phyloP scores from a whole-genome alignment of 495 filamentous ascomycete species.

The Penicillium subrubescens region DNA sequence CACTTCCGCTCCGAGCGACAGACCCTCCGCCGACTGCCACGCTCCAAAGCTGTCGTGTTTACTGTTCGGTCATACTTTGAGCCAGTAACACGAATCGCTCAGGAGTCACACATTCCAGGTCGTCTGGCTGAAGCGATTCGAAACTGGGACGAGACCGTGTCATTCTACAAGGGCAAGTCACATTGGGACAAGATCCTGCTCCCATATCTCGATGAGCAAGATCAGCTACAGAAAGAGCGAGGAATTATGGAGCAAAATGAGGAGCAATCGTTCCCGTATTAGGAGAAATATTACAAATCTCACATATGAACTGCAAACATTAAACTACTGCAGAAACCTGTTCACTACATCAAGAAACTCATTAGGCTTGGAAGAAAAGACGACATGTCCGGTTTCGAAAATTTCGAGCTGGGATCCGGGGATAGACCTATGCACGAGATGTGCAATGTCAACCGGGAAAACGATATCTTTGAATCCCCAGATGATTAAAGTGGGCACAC shows the following conservation, averaged over 20 bases:
- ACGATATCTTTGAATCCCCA: background rate
- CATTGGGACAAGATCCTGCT: constrained; percentile 67
- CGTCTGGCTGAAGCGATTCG: constrained; percentile 64
- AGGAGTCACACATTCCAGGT: constrained; percentile 65
- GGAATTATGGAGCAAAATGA: constrained; percentile 34
- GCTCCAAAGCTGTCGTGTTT: constrained; percentile 66
- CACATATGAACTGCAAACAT: background rate
- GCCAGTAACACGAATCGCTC: constrained; percentile 57
- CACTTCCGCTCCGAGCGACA: constrained; percentile 72
- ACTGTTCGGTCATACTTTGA: constrained; percentile 70
- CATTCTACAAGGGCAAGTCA: constrained; percentile 72
- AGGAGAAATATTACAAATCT: background rate
- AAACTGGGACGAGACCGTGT: constrained; percentile 76
- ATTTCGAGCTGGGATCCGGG: background rate
- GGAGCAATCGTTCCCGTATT: constrained; percentile 13
- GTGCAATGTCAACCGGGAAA: background rate
- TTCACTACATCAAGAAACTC: background rate
- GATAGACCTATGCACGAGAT: background rate
- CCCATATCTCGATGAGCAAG: constrained; percentile 70
- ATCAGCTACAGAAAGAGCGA: constrained; percentile 62
- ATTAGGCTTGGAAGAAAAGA: background rate
- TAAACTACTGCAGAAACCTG: background rate
- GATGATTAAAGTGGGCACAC: background rate
- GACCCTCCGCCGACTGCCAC: constrained; percentile 65
- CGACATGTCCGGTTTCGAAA: background rate